phyloP scores from a whole-genome alignment of 2,329 filamentous ascomycete genomes.

The Exophiala sideris region DNA sequence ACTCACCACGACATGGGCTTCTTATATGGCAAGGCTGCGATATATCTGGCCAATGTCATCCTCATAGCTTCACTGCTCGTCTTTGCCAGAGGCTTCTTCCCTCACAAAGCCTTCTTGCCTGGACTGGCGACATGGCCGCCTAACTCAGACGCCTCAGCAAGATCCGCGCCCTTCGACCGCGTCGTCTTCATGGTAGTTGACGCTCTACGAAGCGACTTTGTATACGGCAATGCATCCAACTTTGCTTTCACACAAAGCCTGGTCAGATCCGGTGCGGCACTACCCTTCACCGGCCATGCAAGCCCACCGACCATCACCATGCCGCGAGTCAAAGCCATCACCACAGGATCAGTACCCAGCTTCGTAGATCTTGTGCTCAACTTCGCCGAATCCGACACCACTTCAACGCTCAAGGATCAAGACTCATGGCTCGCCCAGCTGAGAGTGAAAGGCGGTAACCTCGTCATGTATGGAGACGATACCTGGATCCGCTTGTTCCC shows the following conservation, averaged over 20 bases:
- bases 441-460: constrained; percentile 68
- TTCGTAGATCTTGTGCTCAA: constrained; percentile 97
- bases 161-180: constrained; percentile 67
- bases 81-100: constrained; percentile 90
- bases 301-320: constrained; percentile 97
- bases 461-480: constrained; percentile 96
- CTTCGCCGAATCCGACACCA: constrained; percentile 89
- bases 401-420: constrained; percentile 79
- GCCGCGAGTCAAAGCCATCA: constrained; percentile 95
- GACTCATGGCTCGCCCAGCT: constrained; percentile 97
- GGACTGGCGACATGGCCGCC: constrained; percentile 65
- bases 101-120: constrained; percentile 89
- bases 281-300: constrained; percentile 93
- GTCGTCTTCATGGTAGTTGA: constrained; percentile 98
- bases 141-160: constrained; percentile 33
- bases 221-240: constrained; percentile 74
- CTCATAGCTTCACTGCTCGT: constrained; percentile 48
- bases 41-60: constrained; percentile 24
- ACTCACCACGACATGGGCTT: constrained; percentile 1
- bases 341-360: constrained; percentile 94
- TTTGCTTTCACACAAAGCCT: constrained; percentile 87
- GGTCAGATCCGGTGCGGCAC: constrained; percentile 75
- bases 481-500: constrained; percentile 98
- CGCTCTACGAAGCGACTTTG: constrained; percentile 77
- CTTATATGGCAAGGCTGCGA: not conserved